Conservation (phyloP, 306 rosid genomes). For the Elaeagnus macrophylla region DNA sequence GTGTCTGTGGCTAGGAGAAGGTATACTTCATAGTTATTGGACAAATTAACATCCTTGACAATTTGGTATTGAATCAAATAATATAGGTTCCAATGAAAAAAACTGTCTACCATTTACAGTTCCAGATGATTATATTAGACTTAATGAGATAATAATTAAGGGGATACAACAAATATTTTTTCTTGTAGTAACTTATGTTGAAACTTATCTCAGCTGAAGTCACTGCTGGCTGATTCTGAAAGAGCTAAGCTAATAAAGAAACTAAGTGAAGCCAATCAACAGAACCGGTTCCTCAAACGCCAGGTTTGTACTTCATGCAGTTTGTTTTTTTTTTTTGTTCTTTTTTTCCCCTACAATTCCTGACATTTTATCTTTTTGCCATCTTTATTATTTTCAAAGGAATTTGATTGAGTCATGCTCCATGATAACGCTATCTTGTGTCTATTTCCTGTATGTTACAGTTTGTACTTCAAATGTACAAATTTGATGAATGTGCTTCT, state of each 20-base stretch:
- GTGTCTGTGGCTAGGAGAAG: too few species aligned
- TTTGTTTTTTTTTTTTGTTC: slow-evolving; percentile 3
- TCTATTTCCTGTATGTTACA: too few species aligned
- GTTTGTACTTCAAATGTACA: too few species aligned
- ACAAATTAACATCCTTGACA: too few species aligned
- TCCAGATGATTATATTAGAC: too few species aligned
- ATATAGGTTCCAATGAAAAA: too few species aligned
- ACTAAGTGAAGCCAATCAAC: slow-evolving; percentile 93
- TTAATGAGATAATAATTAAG: too few species aligned
- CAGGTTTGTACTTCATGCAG: slow-evolving; percentile 42
- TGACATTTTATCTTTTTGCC: slow-evolving; percentile 9
- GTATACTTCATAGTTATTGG: too few species aligned
- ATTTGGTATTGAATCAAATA: too few species aligned
- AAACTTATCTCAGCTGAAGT: slow-evolving; percentile 37
- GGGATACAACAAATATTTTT: background rate
- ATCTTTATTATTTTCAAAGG: background rate
- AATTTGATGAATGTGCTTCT: too few species aligned
- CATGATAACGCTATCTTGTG: background rate
- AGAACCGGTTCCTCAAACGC: slow-evolving; percentile 80
- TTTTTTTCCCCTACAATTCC: background rate
- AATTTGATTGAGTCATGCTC: slow-evolving; percentile 12
- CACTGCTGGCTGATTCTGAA: slow-evolving; percentile 62
- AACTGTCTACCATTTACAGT: too few species aligned
- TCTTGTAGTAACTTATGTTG: slow-evolving; percentile 7
- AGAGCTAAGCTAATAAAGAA: slow-evolving; percentile 56